Evolutionary conservation across 2,329 filamentous ascomycete species (phyloP).

Genomic region (Pseudogymnoascus sp.): DNA sequence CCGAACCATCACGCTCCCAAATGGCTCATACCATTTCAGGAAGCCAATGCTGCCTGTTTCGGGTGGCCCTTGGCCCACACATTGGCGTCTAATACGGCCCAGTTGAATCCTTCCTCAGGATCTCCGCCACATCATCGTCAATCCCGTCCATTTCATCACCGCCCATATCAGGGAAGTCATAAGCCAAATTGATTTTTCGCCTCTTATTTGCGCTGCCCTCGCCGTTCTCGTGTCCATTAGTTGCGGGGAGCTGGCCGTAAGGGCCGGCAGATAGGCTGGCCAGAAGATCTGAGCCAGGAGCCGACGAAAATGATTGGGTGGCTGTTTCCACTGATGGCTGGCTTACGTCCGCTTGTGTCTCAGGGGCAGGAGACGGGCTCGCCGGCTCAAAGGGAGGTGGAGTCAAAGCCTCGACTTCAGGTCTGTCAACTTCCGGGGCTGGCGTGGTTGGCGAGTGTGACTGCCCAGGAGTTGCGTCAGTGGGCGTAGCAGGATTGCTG

Average conservation of each 20-base stretch:
- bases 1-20: background rate
- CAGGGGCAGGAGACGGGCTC: constrained; percentile 23
- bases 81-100: background rate
- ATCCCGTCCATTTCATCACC: constrained; percentile 49
- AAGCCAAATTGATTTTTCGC: constrained; percentile 40
- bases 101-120: constrained; percentile 41
- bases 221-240: constrained; percentile 13
- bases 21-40: background rate
- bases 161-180: constrained; percentile 39
- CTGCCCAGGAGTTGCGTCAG: constrained; percentile 35
- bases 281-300: constrained; percentile 32
- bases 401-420: constrained; percentile 79
- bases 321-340: constrained; percentile 14
- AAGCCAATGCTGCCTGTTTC: background rate
- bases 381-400: constrained; percentile 62
- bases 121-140: constrained; percentile 54
- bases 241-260: constrained; percentile 21
- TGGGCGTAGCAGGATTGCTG: constrained; percentile 42
- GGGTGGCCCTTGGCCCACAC: background rate
- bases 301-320: constrained; percentile 12
- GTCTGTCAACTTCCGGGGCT: constrained; percentile 58
- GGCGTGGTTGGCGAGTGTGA: constrained; percentile 36
- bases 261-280: constrained; percentile 31
- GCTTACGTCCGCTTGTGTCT: constrained; percentile 30
- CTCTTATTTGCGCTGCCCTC: constrained; percentile 37